Percentiles rank a stretch among this genome's conserved stretches.
phyloP scores from a whole-genome alignment of 768 basidiomycete species.

The Tulasnella sp. region DNA sequence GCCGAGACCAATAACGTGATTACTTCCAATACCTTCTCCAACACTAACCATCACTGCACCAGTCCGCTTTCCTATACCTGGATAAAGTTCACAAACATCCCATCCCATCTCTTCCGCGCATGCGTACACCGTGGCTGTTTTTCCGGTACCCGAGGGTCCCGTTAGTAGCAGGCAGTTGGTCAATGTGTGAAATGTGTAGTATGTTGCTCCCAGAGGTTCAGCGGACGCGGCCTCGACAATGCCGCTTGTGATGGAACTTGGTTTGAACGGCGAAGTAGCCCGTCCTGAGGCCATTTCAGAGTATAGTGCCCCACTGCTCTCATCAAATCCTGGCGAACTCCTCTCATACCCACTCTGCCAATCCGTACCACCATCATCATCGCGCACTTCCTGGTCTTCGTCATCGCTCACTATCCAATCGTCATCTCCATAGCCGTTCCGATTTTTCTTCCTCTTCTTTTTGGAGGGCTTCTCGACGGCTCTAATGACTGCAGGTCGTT shows the following conservation, averaged over 20 bases:
- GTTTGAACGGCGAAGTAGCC: too few relatives aligned
- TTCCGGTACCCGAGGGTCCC: slow-evolving; percentile 77
- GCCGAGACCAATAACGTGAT: slow-evolving; percentile 53
- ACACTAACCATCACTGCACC: slow-evolving; percentile 63
- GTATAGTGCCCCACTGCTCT: too few relatives aligned
- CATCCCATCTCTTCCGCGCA: slow-evolving; percentile 88
- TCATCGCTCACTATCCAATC: slow-evolving; percentile 43
- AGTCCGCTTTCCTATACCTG: slow-evolving; percentile 83
- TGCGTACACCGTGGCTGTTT: slow-evolving; percentile 86
- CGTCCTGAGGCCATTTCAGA: too few relatives aligned
- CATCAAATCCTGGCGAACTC: too few relatives aligned
- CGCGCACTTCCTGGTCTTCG: slow-evolving; percentile 29
- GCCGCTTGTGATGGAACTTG: too few relatives aligned
- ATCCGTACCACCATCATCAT: slow-evolving; percentile 26
- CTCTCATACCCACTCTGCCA: too few relatives aligned
- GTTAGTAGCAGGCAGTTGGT: slow-evolving; percentile 77
- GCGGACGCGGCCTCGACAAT: neutral
- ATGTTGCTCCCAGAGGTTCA: slow-evolving; percentile 3
- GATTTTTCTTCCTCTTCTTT: slow-evolving; percentile 12
- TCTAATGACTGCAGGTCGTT: slow-evolving; percentile 16
- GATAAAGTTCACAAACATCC: slow-evolving; percentile 94
- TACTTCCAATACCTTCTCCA: slow-evolving; percentile 87
- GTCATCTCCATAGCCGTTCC: slow-evolving; percentile 23
- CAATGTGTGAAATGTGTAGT: slow-evolving; percentile 26
- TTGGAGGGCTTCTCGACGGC: slow-evolving; percentile 8